Evolutionary conservation across 2,329 filamentous ascomycete genomes (phyloP).

Genomic region (Botryotinia globosa): DNA sequence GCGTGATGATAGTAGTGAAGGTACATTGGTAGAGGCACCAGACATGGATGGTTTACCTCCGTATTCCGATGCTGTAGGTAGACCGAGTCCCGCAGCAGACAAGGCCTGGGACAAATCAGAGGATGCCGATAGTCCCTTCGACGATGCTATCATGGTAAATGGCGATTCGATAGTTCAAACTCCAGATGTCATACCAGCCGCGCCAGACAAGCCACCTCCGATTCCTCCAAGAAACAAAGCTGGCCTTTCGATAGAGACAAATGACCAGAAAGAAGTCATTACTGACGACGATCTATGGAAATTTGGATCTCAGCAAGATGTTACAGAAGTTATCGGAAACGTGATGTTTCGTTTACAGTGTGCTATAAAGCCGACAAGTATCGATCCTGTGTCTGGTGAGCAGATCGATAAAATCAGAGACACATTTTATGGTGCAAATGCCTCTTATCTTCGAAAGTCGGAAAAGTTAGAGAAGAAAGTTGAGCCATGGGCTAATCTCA

Average conservation of each 20-base stretch:
- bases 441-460: constrained; percentile 57
- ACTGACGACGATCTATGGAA: constrained; percentile 37
- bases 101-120: constrained; percentile 10
- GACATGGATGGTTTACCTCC: constrained; percentile 26
- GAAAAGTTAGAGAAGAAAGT: constrained; percentile 43
- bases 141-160: constrained; percentile 40
- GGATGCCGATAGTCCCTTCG: constrained; percentile 9
- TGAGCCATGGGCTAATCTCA: constrained; percentile 52
- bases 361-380: constrained; percentile 70
- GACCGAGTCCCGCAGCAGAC: not conserved
- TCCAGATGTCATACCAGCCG: constrained; percentile 17
- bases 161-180: constrained; percentile 30
- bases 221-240: constrained; percentile 39
- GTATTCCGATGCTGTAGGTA: constrained; percentile 21
- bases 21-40: constrained; percentile 40
- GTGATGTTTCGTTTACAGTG: constrained; percentile 88
- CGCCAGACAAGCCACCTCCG: constrained; percentile 38
- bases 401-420: constrained; percentile 79
- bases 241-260: constrained; percentile 35
- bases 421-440: constrained; percentile 61
- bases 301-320: constrained; percentile 72
- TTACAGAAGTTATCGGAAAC: constrained; percentile 92
- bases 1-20: constrained; percentile 40
- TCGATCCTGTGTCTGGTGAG: constrained; percentile 63
- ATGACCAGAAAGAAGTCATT: constrained; percentile 32